Percentiles rank a stretch among this genome's conserved stretches.
phyloP scores from a whole-genome alignment of 1,139 yeast genomes.

The Kurtzmaniella quercitrusa region DNA sequence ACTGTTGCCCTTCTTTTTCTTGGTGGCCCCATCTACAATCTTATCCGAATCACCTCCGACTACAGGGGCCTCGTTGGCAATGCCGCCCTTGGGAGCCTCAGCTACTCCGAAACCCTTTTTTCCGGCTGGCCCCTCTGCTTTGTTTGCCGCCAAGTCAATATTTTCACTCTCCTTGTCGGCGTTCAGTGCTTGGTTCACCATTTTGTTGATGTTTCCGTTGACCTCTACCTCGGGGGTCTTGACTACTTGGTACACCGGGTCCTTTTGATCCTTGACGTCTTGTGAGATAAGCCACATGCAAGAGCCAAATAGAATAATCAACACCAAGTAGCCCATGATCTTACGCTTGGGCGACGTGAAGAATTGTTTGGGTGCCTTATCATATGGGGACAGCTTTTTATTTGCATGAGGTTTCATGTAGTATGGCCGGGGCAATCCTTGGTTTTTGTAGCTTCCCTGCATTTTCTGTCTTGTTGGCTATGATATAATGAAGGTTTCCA shows the following conservation, averaged over 20 bases:
- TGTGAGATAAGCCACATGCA: constrained; percentile 36
- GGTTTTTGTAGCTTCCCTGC: constrained; percentile 44
- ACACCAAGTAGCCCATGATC: constrained; percentile 33
- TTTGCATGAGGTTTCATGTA: constrained; percentile 42
- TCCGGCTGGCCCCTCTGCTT: constrained; percentile 41
- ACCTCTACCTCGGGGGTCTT: constrained; percentile 9
- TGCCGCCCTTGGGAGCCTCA: constrained; percentile 50
- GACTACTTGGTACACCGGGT: constrained; percentile 27
- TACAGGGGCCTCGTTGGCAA: constrained; percentile 44
- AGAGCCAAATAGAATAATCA: constrained; percentile 34
- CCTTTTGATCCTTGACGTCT: constrained; percentile 28
- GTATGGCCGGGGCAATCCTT: constrained; percentile 47
- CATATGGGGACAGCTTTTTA: constrained; percentile 33
- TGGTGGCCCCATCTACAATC: constrained; percentile 14
- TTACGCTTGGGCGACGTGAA: constrained; percentile 38
- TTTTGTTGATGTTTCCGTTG: constrained; percentile 15
- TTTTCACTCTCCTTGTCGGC: constrained; percentile 29
- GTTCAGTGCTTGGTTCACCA: constrained; percentile 19
- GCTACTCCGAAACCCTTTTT: constrained; percentile 39
- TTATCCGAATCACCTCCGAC: constrained; percentile 42
- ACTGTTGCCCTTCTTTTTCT: not conserved
- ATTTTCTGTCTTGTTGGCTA: constrained; percentile 12
- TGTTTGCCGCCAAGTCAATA: constrained; percentile 36
- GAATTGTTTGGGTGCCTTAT: constrained; percentile 26
- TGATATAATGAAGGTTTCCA: too few species aligned